Evolutionary conservation across 148 eudicot genomes (phyloP).

Genomic region (Silene uniflora): DNA sequence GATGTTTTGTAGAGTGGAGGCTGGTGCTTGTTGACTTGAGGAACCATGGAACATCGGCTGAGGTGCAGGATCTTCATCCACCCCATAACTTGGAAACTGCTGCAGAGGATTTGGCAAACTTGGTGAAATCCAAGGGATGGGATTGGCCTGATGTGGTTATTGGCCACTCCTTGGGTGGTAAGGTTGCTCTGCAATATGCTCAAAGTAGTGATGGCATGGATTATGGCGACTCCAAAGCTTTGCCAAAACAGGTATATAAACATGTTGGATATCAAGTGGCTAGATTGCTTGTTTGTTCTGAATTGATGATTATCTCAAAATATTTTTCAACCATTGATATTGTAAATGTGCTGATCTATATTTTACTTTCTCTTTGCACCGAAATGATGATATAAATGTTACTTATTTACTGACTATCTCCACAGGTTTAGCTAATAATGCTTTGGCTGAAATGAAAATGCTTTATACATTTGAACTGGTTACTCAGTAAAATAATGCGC

Average conservation of each 20-base stretch:
- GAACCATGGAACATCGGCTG: constrained; percentile 88
- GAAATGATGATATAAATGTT: no score
- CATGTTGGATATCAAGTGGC: neutral
- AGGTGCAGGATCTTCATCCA: constrained; percentile 45
- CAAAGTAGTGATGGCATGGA: constrained; percentile 60
- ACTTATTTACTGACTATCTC: neutral
- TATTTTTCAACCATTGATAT: neutral
- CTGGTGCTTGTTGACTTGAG: constrained; percentile 83
- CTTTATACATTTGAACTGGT: neutral
- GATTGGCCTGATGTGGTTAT: constrained; percentile 87
- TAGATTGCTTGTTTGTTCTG: neutral
- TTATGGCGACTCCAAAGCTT: constrained; percentile 52
- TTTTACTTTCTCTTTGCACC: no score
- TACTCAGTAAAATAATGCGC: neutral
- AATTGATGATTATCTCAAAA: neutral
- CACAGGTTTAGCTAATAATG: neutral
- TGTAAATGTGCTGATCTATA: neutral
- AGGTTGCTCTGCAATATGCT: constrained; percentile 82
- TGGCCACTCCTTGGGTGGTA: constrained; percentile 97
- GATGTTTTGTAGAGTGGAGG: constrained; percentile 62
- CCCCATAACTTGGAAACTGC: constrained; percentile 82
- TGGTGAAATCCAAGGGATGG: constrained; percentile 77
- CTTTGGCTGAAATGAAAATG: constrained; percentile 9
- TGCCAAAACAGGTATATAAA: constrained; percentile 77
- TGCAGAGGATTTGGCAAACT: constrained; percentile 80